phyloP scores from a whole-genome alignment of 2,329 filamentous ascomycete species.

The Orbilia javanica region DNA sequence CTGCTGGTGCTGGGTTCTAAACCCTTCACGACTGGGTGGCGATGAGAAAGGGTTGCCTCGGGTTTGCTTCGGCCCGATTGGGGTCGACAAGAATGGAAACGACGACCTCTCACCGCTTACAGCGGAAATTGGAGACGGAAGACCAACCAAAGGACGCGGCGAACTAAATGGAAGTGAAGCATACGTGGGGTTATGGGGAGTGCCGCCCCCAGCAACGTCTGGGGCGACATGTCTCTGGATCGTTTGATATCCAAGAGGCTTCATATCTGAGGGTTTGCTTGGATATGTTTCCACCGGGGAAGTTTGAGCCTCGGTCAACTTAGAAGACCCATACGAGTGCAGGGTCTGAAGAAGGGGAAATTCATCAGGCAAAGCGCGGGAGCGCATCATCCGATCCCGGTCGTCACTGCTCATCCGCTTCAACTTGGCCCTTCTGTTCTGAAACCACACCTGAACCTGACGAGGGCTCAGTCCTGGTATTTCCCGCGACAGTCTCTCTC shows the following conservation, averaged over 20 bases:
- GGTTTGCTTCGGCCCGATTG: constrained; percentile 59
- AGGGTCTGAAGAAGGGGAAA: constrained; percentile 78
- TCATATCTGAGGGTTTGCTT: constrained; percentile 59
- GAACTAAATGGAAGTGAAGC: constrained; percentile 60
- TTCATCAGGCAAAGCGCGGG: constrained; percentile 77
- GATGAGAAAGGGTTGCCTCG: constrained; percentile 62
- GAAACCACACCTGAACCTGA: constrained; percentile 98
- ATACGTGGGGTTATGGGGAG: constrained; percentile 60
- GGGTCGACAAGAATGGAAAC: constrained; percentile 60
- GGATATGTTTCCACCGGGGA: constrained; percentile 61
- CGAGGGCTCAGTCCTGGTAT: constrained; percentile 91
- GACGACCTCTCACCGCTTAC: constrained; percentile 60
- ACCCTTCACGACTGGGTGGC: constrained; percentile 58
- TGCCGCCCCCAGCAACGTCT: constrained; percentile 58
- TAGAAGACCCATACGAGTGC: constrained; percentile 65
- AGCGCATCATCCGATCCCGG: constrained; percentile 78
- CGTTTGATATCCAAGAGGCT: constrained; percentile 59
- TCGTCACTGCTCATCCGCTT: constrained; percentile 79
- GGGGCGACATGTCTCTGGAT: constrained; percentile 55
- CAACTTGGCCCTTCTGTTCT: constrained; percentile 83
- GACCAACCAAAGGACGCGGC: constrained; percentile 60
- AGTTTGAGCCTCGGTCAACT: constrained; percentile 61
- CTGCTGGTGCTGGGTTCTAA: constrained; percentile 57
- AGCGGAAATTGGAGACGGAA: constrained; percentile 62
- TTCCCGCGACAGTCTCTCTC: constrained; percentile 86